Percentiles rank a stretch among this genome's conserved stretches.
These are phyloP conservation scores for Solanum lignicaule DNA, from an alignment of 257 asterid genomes.

Conservation along the genomic window DNA sequence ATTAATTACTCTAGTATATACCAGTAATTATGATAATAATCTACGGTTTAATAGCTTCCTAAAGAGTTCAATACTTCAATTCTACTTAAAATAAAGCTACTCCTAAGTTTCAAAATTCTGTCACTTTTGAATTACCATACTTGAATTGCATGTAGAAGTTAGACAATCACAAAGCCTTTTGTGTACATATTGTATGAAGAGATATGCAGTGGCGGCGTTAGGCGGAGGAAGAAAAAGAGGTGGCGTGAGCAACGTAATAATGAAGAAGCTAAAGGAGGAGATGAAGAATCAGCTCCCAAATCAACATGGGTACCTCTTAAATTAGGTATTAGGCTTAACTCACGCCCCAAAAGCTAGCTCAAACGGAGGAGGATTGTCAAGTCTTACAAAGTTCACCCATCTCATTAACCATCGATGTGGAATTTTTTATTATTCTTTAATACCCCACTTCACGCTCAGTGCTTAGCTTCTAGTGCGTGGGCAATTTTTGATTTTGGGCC, in stretches of 20 bases:
- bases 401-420: too few relatives aligned
- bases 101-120: neutral
- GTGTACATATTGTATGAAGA: constrained; percentile 9
- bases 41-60: neutral
- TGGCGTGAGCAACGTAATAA: neutral
- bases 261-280: constrained; percentile 2
- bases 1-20: neutral
- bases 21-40: neutral
- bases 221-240: constrained; percentile 13
- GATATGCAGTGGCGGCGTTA: constrained; percentile 29
- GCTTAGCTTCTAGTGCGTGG: too few relatives aligned
- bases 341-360: too few relatives aligned
- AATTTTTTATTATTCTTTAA: too few relatives aligned
- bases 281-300: neutral
- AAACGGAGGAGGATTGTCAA: too few relatives aligned
- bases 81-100: neutral
- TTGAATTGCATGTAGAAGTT: neutral
- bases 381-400: too few relatives aligned
- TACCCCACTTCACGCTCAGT: too few relatives aligned
- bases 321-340: too few relatives aligned
- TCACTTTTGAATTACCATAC: neutral
- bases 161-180: neutral
- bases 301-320: constrained; percentile 50
- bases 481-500: too few relatives aligned
- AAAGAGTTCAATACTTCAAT: neutral